Base-by-base conservation (phyloP, 345 rosid genomes). In the Heritiera littoralis region DNA sequence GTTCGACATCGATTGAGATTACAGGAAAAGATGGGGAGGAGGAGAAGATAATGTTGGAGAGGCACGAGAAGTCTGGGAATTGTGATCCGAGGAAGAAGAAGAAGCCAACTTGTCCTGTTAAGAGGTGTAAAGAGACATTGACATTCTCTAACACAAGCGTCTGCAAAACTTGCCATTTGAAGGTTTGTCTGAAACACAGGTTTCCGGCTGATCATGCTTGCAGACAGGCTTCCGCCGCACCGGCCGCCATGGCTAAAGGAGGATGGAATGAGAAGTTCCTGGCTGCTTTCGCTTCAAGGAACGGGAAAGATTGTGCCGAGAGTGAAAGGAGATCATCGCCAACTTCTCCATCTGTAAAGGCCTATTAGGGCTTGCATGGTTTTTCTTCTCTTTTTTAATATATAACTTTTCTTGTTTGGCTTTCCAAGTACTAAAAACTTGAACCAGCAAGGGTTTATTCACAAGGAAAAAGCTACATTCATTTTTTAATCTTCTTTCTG, bases 171-270 rank as follows among this genome's bases (percentile, higher is more conserved):
- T 93, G 98, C 74, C 84, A 83, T 4, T 71, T 90, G 54, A 89
- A 87, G 86, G 92, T 92, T 58, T 95, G 97, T 72, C 85, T 95
- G 69, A 88, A 85, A 78, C 98, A 95, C 35, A 77, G 98, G 83
- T 93, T 92, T 73, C 97, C 95, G 0, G 85, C 89, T 5, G 97
- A 91, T 58, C 98, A 95, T 76, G 78, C 77, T 18, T 92, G 99
- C 86, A 79, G 80, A 69, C 79, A 28, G 54, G 65, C 63, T 3
- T 15, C 82, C 71, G 3, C 79, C 0, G 65, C 58, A 1, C 56
- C 76, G 7, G 64, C n/a, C 0, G 46, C 80, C 1, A 80, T 60
- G n/a, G 63, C 60, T 4, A 78, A 65, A 43, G 81, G 80, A 28
- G 70, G 80, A 20, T 85, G 89, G 88, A 84, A 86, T 3, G 86